A percentile compares a stretch with the other conserved stretches of the same genome.
phyloP scores from a whole-genome alignment of 2,329 filamentous ascomycete species.

The Aschersonia sp. region DNA sequence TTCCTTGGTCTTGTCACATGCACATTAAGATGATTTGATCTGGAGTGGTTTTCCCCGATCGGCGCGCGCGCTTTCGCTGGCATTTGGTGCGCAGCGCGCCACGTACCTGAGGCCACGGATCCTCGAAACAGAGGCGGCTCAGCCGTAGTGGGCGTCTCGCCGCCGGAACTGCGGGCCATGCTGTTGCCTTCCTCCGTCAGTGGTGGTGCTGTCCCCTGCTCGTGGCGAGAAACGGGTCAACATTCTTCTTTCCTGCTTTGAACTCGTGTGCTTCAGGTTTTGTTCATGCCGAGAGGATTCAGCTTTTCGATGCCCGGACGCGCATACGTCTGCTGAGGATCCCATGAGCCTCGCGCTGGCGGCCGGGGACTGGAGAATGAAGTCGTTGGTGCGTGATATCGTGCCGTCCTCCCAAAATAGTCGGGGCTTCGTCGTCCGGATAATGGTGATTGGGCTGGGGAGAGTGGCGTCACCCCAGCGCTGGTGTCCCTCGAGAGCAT shows the following conservation, averaged over 20 bases:
- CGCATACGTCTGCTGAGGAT: conserved; percentile 25
- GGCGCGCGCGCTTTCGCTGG: too few relatives aligned
- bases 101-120: too few relatives aligned
- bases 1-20: too few relatives aligned
- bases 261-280: conserved; percentile 15
- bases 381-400: conserved; percentile 37
- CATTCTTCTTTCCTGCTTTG: not conserved
- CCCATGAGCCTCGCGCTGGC: conserved; percentile 27
- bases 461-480: conserved; percentile 36
- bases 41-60: too few relatives aligned
- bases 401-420: conserved; percentile 38
- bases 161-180: too few relatives aligned
- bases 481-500: conserved; percentile 54
- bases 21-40: too few relatives aligned
- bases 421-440: conserved; percentile 34
- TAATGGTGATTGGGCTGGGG: conserved; percentile 21
- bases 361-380: conserved; percentile 42
- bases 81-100: too few relatives aligned
- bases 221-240: too few relatives aligned
- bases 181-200: too few relatives aligned
- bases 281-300: conserved; percentile 43
- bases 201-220: too few relatives aligned
- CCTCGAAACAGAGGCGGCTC: too few relatives aligned
- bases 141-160: too few relatives aligned
- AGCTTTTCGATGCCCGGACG: conserved; percentile 22